phyloP scores from a whole-genome alignment of 345 rosid genomes.

The Brassica incana region DNA sequence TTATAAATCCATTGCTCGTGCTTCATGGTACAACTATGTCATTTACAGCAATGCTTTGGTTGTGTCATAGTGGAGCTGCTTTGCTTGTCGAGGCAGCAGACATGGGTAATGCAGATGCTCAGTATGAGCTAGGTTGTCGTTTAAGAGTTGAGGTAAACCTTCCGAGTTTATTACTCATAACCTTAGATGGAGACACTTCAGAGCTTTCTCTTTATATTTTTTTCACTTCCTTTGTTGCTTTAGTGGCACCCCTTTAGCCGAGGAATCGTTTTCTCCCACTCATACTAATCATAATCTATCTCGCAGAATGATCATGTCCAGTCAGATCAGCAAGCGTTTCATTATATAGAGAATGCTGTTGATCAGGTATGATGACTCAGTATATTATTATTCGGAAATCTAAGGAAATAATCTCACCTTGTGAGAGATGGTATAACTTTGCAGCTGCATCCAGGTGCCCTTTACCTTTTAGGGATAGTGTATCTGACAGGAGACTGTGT shows the following conservation, averaged over 20 bases:
- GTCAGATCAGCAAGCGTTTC: conserved; percentile 89
- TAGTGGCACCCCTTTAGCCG: no score
- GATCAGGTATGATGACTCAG: conserved; percentile 65
- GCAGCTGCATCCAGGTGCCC: conserved; percentile 96
- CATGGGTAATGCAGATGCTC: conserved; percentile 94
- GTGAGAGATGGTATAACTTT: conserved; percentile 26
- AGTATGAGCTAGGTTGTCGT: conserved; percentile 78
- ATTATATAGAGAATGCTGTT: conserved; percentile 86
- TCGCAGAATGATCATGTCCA: conserved; percentile 68
- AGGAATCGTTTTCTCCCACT: not conserved
- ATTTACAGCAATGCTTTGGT: not conserved
- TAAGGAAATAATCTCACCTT: conserved; percentile 29
- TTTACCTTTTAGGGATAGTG: conserved; percentile 85
- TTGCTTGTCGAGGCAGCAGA: conserved; percentile 91
- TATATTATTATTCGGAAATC: not conserved
- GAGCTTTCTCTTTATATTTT: not conserved
- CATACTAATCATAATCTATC: not conserved
- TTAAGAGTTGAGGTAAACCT: conserved; percentile 74
- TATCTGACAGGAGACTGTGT: conserved; percentile 88
- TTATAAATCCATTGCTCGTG: not conserved
- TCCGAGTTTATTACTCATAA: not conserved
- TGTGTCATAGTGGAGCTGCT: conserved; percentile 72
- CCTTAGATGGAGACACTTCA: not conserved
- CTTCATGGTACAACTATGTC: not conserved
- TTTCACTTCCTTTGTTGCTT: no score